Conservation (phyloP, 2,329 filamentous ascomycete genomes). For the Fusarium abutilonis region DNA sequence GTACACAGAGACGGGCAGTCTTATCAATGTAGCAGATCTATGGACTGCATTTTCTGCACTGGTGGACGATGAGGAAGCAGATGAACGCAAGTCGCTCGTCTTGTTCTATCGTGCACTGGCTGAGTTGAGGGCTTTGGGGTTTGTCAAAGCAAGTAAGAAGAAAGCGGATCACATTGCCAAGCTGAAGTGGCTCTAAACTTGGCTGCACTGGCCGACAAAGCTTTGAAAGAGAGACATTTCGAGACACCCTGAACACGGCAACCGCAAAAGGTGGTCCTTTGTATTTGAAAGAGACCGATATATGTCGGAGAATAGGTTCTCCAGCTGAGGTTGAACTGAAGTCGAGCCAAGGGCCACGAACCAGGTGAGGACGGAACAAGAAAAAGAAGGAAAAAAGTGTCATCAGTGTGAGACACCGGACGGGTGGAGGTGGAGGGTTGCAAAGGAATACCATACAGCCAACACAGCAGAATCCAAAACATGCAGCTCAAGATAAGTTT, state of each 20-base stretch:
- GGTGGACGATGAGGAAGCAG: conserved; percentile 55
- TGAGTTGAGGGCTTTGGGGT: conserved; percentile 84
- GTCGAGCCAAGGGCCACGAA: conserved; percentile 16
- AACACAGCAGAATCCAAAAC: conserved; percentile 40
- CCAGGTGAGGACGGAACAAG: conserved; percentile 15
- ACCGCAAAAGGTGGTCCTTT: conserved; percentile 10
- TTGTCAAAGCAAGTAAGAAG: conserved; percentile 89
- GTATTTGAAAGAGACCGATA: conserved; percentile 19
- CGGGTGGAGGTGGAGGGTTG: conserved; percentile 32
- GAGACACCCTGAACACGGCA: conserved; percentile 11
- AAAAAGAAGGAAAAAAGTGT: conserved; percentile 17
- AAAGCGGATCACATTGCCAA: conserved; percentile 94
- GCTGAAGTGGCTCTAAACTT: conserved; percentile 75
- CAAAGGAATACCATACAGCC: conserved; percentile 22
- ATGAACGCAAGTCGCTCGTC: conserved; percentile 70
- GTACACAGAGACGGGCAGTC: conserved; percentile 77
- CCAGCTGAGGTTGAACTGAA: conserved; percentile 19
- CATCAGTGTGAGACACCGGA: conserved; percentile 43
- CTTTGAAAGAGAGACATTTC: conserved; percentile 28
- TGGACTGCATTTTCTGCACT: conserved; percentile 80
- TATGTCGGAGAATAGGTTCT: conserved; percentile 13
- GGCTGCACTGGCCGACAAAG: conserved; percentile 12
- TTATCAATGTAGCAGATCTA: conserved; percentile 82
- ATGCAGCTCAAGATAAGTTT: conserved; percentile 29
- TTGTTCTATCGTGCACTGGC: conserved; percentile 87